Conservation (phyloP, 768 basidiomycete genomes). For the Tulasnella sp. region DNA sequence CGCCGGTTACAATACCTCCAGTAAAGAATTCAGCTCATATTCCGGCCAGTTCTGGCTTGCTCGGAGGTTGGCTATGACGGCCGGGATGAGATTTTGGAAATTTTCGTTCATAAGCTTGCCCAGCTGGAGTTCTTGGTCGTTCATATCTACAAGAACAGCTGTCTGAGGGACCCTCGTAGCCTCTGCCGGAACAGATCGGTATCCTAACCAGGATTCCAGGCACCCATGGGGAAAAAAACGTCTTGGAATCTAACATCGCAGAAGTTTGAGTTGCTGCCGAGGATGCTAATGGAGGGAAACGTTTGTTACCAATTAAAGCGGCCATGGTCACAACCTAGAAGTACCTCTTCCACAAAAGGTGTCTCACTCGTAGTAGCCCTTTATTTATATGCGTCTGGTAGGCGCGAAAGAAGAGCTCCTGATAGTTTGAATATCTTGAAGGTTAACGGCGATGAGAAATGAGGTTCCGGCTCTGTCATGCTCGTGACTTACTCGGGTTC, state of each 20-base stretch:
- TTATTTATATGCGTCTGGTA: not conserved
- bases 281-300: not conserved
- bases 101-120: slow-evolving; percentile 1
- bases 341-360: not conserved
- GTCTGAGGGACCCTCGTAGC: not conserved
- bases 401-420: too few relatives aligned
- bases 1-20: not conserved
- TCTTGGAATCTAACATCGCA: not conserved
- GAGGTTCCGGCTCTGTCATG: too few relatives aligned
- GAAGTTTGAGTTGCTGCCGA: not conserved
- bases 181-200: not conserved
- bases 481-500: too few relatives aligned
- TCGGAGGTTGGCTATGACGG: not conserved
- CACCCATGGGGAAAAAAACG: not conserved
- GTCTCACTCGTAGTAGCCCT: not conserved
- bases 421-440: too few relatives aligned
- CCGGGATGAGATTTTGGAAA: not conserved
- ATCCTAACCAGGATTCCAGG: not conserved
- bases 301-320: not conserved
- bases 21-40: not conserved
- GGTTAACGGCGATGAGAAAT: too few relatives aligned
- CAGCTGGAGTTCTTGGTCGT: not conserved
- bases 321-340: not conserved
- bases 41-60: not conserved
- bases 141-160: not conserved